Evolutionary conservation across 179 eudicot genomes (phyloP).

Genomic region (Silene vulgaris): DNA sequence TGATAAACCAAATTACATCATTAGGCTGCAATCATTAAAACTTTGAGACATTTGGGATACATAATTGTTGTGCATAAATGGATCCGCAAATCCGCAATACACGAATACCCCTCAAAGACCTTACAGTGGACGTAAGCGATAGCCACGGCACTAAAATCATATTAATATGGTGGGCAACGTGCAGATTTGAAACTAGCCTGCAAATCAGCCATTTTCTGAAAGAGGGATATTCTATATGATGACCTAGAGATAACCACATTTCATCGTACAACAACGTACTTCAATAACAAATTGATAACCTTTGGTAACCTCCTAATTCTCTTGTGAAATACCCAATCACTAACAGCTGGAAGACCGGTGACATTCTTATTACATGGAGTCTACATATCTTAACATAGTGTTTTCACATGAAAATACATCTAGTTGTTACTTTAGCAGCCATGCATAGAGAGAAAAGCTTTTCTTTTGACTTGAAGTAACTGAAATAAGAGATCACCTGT

Average conservation of each 20-base stretch:
- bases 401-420: background rate
- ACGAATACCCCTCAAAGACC: background rate
- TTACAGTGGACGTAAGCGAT: background rate
- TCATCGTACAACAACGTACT: background rate
- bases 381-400: background rate
- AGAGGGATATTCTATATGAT: background rate
- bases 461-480: background rate
- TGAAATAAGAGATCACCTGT: conserved; percentile 31
- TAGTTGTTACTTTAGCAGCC: background rate
- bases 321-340: conserved; percentile 4
- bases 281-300: background rate
- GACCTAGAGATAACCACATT: background rate
- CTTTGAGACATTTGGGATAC: background rate
- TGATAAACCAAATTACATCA: conserved; percentile 23
- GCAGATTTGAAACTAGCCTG: background rate
- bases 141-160: background rate
- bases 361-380: background rate
- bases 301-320: background rate
- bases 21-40: conserved; percentile 18
- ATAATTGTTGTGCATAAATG: background rate
- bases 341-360: background rate
- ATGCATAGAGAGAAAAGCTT: background rate
- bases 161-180: background rate
- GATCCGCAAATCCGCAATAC: background rate
- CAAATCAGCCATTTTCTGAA: background rate